Conservation (phyloP, 1,139 yeast genomes). For the Hansenula lynferdii region DNA sequence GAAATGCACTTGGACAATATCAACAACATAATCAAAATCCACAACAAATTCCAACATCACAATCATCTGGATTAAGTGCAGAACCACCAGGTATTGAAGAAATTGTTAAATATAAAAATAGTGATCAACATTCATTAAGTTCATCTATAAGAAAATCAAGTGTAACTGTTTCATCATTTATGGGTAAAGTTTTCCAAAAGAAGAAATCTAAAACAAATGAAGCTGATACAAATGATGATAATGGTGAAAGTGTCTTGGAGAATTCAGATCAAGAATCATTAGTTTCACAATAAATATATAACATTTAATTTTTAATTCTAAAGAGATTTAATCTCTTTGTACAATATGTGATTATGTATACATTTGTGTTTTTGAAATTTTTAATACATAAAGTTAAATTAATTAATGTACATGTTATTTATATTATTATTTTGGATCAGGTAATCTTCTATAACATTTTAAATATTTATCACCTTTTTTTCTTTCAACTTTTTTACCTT, state of each 20-base stretch:
- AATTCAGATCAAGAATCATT: conserved; percentile 15
- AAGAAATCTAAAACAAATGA: conserved; percentile 14
- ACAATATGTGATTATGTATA: too few relatives aligned
- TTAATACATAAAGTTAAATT: too few relatives aligned
- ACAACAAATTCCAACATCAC: conserved; percentile 17
- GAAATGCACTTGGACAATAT: conserved; percentile 2
- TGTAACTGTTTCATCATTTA: conserved; percentile 31
- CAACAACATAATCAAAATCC: conserved; percentile 3
- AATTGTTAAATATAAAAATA: conserved; percentile 26
- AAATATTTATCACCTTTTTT: conserved; percentile 83
- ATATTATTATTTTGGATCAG: conserved; percentile 42
- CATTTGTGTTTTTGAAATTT: too few relatives aligned
- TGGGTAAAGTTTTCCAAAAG: conserved; percentile 22
- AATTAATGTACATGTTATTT: background rate
- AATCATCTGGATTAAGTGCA: conserved; percentile 18
- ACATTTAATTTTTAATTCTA: too few relatives aligned
- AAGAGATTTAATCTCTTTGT: too few relatives aligned
- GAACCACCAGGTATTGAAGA: conserved; percentile 41
- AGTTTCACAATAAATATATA: too few relatives aligned
- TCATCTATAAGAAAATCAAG: conserved; percentile 36
- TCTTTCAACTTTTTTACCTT: conserved; percentile 92
- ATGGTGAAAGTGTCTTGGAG: conserved; percentile 7
- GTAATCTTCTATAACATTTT: conserved; percentile 80
- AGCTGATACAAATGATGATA: conserved; percentile 8
- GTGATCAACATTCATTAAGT: conserved; percentile 27